Evolutionary conservation across 768 basidiomycete species (phyloP), one percentile per base, ranked within the genome.

Genomic region (Rhizopogon vulgaris): DNA sequence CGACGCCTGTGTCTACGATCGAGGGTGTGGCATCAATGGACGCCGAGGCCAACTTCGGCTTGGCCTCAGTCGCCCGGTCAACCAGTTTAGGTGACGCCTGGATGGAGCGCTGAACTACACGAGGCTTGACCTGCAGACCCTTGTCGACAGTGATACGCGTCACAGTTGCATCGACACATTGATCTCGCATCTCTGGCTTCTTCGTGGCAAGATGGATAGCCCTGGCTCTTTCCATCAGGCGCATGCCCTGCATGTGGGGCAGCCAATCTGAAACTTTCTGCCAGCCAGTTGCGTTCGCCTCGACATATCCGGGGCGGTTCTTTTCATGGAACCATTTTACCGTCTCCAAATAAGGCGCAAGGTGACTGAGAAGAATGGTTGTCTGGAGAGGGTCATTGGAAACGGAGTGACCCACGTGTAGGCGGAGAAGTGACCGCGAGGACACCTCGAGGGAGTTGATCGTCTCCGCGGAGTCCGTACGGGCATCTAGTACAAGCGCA

Each of bases 321-420:
- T 83, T 85, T 60, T 87, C 86, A 59, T 84, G 80, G 74, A 88
- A 89, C 80, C 79, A 89, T 66, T 83, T 85, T 48, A 90, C 66
- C 25, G 69, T 73, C 62, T 89, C 85, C 41, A 88, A 72, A 60
- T 74, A 71, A 37, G 88, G 87, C n/a, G 83, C 80, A 48, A 90
- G 68, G 64, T 90, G 87, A 66, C 87, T 90, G 55, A 90, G 75
- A 52, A 86, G 75, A 58, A 90, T 82, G 27, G 85, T 76, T 18
- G 80, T 73, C 52, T 82, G 82, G 52, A 90, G 75, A n/a, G 83
- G 78, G 59, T 90, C 85, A 51, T 70, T 69, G 51, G 82, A 74
- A 77, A 80, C 83, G 37, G 87, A 90, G 67, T 90, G 85, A 17
- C 88, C 87, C 42, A 88, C 74, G 65, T 88, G 82, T 43, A 90